A percentile compares a stretch with the other conserved stretches of the same genome.
Conservation (phyloP, 768 basidiomycete genomes). For the Hericium erinaceus region DNA sequence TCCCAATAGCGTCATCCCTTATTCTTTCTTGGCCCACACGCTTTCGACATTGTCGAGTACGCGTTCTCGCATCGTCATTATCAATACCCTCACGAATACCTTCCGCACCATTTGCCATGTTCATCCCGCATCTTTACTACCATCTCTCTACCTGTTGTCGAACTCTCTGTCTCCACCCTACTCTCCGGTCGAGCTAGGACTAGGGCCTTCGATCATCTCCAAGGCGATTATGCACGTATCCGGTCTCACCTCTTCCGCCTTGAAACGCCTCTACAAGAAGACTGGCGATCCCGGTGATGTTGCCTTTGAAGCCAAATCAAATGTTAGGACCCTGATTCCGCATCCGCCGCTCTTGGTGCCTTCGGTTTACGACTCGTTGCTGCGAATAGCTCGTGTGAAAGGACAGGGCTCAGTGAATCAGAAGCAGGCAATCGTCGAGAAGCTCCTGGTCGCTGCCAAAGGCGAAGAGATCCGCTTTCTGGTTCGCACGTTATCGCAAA, state of each 20-base stretch:
- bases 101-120: constrained; percentile 57
- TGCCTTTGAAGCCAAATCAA: constrained; percentile 75
- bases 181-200: constrained; percentile 56
- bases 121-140: constrained; percentile 60
- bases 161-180: constrained; percentile 76
- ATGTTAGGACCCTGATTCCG: constrained; percentile 61
- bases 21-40: constrained; percentile 61
- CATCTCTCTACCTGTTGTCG: constrained; percentile 75
- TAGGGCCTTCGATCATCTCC: constrained; percentile 59
- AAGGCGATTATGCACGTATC: constrained; percentile 68
- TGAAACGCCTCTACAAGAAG: constrained; percentile 58
- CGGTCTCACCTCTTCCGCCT: constrained; percentile 46
- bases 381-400: constrained; percentile 58
- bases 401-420: constrained; percentile 68
- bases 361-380: constrained; percentile 56
- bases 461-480: constrained; percentile 87
- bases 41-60: constrained; percentile 54
- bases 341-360: constrained; percentile 58
- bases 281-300: constrained; percentile 80
- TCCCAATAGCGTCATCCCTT: constrained; percentile 38
- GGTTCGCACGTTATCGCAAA: constrained; percentile 61
- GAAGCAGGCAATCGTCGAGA: constrained; percentile 73
- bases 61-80: constrained; percentile 61
- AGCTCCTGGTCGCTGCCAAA: constrained; percentile 70
- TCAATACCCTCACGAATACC: constrained; percentile 64